phyloP scores from a whole-genome alignment of 495 filamentous ascomycete species.

The Beverwykella pulmonaria region DNA sequence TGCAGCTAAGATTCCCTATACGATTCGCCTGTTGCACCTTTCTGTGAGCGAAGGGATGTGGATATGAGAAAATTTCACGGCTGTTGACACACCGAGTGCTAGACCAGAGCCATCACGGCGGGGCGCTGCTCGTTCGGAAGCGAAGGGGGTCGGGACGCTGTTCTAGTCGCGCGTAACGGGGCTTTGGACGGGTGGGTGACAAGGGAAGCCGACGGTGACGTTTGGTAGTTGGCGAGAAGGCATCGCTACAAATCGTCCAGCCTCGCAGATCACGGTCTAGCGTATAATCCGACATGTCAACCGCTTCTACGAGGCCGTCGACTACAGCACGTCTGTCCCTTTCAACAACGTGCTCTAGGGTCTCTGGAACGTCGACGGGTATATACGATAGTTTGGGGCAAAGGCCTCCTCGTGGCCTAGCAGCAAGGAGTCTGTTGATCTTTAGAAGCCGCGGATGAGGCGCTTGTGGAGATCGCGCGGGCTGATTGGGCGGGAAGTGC shows the following conservation, averaged over 20 bases:
- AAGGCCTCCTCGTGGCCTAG: no score
- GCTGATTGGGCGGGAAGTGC: no score
- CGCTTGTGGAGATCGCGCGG: no score
- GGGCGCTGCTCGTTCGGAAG: background rate
- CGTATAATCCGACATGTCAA: background rate
- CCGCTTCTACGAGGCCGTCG: background rate
- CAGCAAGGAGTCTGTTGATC: no score
- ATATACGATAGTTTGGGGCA: no score
- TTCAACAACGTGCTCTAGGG: background rate
- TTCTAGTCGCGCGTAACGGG: no score
- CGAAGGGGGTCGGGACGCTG: background rate
- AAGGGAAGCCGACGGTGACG: no score
- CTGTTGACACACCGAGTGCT: background rate
- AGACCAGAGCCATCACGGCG: background rate
- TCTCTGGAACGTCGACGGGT: background rate
- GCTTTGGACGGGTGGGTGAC: no score
- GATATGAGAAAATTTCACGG: background rate
- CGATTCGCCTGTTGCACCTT: background rate
- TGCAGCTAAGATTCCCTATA: background rate
- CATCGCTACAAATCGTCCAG: no score
- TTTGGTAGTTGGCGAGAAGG: no score
- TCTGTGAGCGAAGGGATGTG: background rate
- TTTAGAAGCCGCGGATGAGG: no score
- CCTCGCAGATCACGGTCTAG: no score
- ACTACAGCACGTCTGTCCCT: background rate